Evolutionary conservation across 805 yeast genomes (phyloP).

Genomic region (Barnettozyma californica): DNA sequence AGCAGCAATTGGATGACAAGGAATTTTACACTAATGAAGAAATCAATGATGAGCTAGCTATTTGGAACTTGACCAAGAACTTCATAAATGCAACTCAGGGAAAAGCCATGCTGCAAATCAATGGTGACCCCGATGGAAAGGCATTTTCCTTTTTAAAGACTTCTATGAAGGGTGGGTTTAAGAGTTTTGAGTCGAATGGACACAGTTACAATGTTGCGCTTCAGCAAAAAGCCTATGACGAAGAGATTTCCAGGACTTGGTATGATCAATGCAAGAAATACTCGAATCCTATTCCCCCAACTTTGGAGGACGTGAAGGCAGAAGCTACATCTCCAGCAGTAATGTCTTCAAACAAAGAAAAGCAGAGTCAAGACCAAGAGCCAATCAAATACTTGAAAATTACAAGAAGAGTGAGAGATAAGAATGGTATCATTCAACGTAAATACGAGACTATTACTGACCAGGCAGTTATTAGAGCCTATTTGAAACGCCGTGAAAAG

Average conservation of each 20-base stretch:
- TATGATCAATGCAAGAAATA: conserved; percentile 69
- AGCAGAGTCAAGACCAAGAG: conserved; percentile 14
- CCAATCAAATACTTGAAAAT: conserved; percentile 45
- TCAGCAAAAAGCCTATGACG: conserved; percentile 90
- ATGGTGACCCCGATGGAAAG: conserved; percentile 91
- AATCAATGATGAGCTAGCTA: conserved; percentile 80
- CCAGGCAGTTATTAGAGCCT: conserved; percentile 82
- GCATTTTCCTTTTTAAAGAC: conserved; percentile 85
- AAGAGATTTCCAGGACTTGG: conserved; percentile 87
- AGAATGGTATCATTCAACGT: conserved; percentile 81
- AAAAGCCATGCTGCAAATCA: conserved; percentile 91
- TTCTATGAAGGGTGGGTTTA: conserved; percentile 93
- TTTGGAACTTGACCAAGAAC: conserved; percentile 92
- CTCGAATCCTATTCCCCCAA: conserved; percentile 27
- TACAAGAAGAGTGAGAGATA: conserved; percentile 75
- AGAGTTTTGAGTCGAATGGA: conserved; percentile 42
- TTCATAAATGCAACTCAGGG: conserved; percentile 93
- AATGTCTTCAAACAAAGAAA: background rate
- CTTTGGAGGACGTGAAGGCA: conserved; percentile 24
- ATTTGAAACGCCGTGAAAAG: conserved; percentile 63
- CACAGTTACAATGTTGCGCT: conserved; percentile 76
- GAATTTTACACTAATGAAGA: conserved; percentile 47
- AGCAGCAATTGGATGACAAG: conserved; percentile 77
- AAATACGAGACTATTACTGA: conserved; percentile 74
- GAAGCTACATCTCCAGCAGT: background rate